A percentile compares a stretch with the other conserved stretches of the same genome.
These are phyloP conservation scores for Trichoderma arundinaceum DNA, from an alignment of 2,329 filamentous ascomycete species.

Conservation along the genomic window DNA sequence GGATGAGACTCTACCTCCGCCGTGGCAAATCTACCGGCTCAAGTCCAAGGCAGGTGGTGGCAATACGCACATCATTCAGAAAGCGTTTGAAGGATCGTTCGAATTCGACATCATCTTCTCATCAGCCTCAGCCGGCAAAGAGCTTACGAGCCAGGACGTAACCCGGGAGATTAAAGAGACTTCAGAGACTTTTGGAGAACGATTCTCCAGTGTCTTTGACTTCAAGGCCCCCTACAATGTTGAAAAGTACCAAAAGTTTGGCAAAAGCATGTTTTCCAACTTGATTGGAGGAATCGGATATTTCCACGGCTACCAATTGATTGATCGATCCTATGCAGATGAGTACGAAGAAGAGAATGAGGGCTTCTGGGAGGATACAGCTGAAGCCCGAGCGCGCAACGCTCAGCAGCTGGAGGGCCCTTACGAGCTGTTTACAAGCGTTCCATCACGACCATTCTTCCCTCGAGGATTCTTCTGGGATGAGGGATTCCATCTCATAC, in stretches of 20 bases:
- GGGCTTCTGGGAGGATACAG: constrained; percentile 92
- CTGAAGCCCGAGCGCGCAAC: constrained; percentile 73
- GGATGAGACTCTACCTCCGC: constrained; percentile 74
- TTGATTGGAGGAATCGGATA: constrained; percentile 93
- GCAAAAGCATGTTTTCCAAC: constrained; percentile 91
- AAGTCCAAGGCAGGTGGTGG: constrained; percentile 70
- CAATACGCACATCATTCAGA: constrained; percentile 88
- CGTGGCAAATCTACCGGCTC: constrained; percentile 84
- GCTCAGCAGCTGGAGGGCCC: constrained; percentile 77
- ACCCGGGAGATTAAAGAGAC: constrained; percentile 70
- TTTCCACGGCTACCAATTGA: constrained; percentile 86
- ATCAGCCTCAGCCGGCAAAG: constrained; percentile 69
- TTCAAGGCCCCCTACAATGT: constrained; percentile 77
- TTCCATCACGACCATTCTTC: constrained; percentile 95
- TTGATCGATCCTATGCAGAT: constrained; percentile 87
- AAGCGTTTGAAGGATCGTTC: constrained; percentile 87
- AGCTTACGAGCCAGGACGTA: constrained; percentile 65
- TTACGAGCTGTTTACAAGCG: constrained; percentile 85
- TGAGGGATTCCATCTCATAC: constrained; percentile 92
- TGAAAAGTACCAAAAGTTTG: constrained; percentile 77
- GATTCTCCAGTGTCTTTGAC: constrained; percentile 70
- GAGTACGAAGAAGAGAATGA: constrained; percentile 96
- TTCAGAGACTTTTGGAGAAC: constrained; percentile 72
- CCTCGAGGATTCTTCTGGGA: constrained; percentile 97
- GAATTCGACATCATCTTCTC: constrained; percentile 94